Conservation (phyloP, 2,329 filamentous ascomycete species). For the Ophiostoma perfectum region DNA sequence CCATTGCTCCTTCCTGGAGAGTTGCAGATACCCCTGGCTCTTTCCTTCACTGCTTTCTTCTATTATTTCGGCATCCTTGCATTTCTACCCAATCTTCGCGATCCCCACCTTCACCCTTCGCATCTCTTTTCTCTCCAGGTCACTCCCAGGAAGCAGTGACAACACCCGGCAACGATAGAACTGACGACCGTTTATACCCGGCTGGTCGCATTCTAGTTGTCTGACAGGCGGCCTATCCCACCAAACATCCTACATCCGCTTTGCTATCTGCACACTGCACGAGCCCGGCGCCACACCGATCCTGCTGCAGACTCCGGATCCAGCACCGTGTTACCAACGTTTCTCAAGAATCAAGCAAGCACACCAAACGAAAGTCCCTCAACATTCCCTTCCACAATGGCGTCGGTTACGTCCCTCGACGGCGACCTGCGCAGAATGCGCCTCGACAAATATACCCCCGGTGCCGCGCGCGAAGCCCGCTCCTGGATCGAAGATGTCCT, state of each 20-base stretch:
- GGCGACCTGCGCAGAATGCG: constrained; percentile 93
- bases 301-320: neutral
- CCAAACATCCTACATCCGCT: too few relatives aligned
- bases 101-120: neutral
- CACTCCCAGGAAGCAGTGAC: neutral
- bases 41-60: neutral
- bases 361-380: neutral
- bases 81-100: neutral
- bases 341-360: neutral
- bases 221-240: too few relatives aligned
- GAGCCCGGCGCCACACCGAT: neutral
- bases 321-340: neutral
- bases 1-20: neutral
- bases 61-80: neutral
- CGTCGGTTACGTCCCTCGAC: constrained; percentile 87
- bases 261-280: neutral
- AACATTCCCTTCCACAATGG: constrained; percentile 34
- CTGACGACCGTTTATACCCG: too few relatives aligned
- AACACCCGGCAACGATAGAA: neutral
- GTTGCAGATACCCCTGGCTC: neutral
- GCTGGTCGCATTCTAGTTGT: too few relatives aligned
- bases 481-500: constrained; percentile 80
- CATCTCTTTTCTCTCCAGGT: neutral
- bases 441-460: constrained; percentile 85
- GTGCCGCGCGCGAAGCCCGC: constrained; percentile 78